Evolutionary conservation across 805 yeast species (phyloP), one percentile per base, ranked within the genome.

Genomic region (Trichomonascus vanleenenianus): DNA sequence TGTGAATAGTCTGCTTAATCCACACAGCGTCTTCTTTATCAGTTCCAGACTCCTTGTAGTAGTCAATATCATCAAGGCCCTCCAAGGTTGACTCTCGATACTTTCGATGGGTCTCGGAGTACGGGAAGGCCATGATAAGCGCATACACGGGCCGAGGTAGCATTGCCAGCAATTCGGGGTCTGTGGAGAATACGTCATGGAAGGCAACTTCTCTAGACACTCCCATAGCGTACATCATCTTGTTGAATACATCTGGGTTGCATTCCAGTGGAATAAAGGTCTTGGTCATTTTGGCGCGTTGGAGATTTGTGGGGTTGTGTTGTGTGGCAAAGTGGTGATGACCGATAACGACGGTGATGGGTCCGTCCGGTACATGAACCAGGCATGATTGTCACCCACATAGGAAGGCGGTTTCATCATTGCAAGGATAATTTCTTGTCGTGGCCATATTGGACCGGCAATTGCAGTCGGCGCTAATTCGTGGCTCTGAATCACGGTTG

Each of bases 91-190:
- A 50, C 18, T 54, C 42, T 39, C 81, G 67, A 46, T 76, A 70
- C 12, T 55, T 48, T 53, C 85, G 93, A 58, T 81, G 83, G 2
- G 65, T 58, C 14, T 66, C 67, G 1, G 91, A 79, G 1, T 89
- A 66, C 2, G 98, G 97, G 61, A 91, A 89, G 25, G 89, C 72
- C 40, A 91, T 62, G n/a, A 91, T 72, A 3, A 91, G 59, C 0
- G 89, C 89, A 44, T 75, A 71, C 2, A 80, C 71, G 0, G 97
- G 97, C 46, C 88, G 72, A 11, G 96, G 96, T 39, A 88, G 64
- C 53, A 89, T 82, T 4, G 82, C 78, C 34, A 89, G 64, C 47
- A 89, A 64, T n/a, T 84, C 95, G 1, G 82, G 80, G 1, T 83
- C 74, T n/a, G 91, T 64, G 0, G 96, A 85, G 60, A 78, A 88